A percentile compares a stretch with the other conserved stretches of the same genome.
Evolutionary conservation across 805 yeast genomes (phyloP).

Genomic region (Blastobotrys parvus): DNA sequence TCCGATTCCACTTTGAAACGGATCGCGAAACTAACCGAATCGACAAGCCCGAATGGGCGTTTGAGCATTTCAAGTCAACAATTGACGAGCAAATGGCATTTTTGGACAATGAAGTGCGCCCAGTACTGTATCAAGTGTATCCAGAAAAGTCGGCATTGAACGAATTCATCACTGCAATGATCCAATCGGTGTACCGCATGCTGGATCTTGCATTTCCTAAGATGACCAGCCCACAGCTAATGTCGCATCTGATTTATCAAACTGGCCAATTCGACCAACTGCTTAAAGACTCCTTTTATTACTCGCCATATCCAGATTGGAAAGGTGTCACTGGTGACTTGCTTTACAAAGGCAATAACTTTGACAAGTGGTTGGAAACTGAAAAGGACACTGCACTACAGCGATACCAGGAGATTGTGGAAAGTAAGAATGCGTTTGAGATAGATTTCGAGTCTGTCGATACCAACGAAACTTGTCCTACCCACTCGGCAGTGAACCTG

Average conservation of each 20-base stretch:
- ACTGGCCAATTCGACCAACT: conserved; percentile 49
- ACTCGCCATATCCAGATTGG: conserved; percentile 40
- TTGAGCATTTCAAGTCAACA: conserved; percentile 34
- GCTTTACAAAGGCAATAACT: conserved; percentile 24
- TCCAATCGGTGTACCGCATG: conserved; percentile 41
- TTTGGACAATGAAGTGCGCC: conserved; percentile 20
- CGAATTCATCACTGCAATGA: conserved; percentile 39
- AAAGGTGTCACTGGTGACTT: conserved; percentile 33
- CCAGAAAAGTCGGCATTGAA: conserved; percentile 26
- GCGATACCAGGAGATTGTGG: conserved; percentile 45
- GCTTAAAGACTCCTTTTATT: conserved; percentile 38
- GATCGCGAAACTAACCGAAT: conserved; percentile 51
- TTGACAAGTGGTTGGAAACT: conserved; percentile 43
- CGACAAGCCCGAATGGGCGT: conserved; percentile 67
- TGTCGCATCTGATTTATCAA: conserved; percentile 54
- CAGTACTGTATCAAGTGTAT: conserved; percentile 11
- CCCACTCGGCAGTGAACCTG: conserved; percentile 52
- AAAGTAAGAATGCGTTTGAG: conserved; percentile 40
- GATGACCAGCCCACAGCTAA: conserved; percentile 34
- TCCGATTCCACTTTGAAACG: conserved; percentile 53
- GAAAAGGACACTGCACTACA: conserved; percentile 39
- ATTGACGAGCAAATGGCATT: conserved; percentile 27
- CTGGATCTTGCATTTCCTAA: conserved; percentile 26
- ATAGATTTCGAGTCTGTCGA: conserved; percentile 51
- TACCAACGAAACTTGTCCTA: conserved; percentile 43